phyloP scores from a whole-genome alignment of 1,284 basidiomycete genomes.

The Cutaneotrichosporon cutaneum region DNA sequence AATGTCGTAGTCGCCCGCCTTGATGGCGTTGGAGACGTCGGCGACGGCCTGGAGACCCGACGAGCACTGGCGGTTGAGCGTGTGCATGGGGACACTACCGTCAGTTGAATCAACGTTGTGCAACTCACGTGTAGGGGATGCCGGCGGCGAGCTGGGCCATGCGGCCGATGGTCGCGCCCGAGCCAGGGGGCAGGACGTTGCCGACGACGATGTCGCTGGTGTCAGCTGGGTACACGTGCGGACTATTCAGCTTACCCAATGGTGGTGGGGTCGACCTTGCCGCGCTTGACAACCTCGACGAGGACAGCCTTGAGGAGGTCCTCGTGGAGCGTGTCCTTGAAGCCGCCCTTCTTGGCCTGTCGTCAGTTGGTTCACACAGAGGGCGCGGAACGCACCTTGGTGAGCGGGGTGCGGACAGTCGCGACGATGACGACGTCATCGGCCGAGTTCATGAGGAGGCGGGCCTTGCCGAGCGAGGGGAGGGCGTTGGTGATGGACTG shows the following conservation, averaged over 20 bases:
- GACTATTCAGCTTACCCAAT: constrained; percentile 40
- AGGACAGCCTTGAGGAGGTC: constrained; percentile 83
- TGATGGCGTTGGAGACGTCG: constrained; percentile 86
- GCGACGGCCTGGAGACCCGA: constrained; percentile 85
- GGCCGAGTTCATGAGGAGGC: constrained; percentile 61
- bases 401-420: constrained; percentile 84
- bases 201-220: constrained; percentile 85
- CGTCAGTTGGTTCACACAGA: not conserved
- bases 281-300: constrained; percentile 61
- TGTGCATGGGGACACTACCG: constrained; percentile 66
- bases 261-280: constrained; percentile 45
- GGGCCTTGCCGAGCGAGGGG: constrained; percentile 56
- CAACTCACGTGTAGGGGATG: constrained; percentile 68
- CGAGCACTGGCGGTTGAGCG: constrained; percentile 93
- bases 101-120: not conserved
- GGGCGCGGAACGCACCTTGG: constrained; percentile 62
- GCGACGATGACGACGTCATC: constrained; percentile 89
- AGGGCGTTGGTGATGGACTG: constrained; percentile 47
- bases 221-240: no score
- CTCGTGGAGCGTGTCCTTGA: constrained; percentile 90
- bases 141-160: constrained; percentile 93
- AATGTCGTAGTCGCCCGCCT: constrained; percentile 79
- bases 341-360: constrained; percentile 75
- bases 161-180: constrained; percentile 84
- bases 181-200: constrained; percentile 88